These are phyloP conservation scores for Telfairia occidentalis DNA, from an alignment of 331 rosid genomes.

Conservation along the genomic window DNA sequence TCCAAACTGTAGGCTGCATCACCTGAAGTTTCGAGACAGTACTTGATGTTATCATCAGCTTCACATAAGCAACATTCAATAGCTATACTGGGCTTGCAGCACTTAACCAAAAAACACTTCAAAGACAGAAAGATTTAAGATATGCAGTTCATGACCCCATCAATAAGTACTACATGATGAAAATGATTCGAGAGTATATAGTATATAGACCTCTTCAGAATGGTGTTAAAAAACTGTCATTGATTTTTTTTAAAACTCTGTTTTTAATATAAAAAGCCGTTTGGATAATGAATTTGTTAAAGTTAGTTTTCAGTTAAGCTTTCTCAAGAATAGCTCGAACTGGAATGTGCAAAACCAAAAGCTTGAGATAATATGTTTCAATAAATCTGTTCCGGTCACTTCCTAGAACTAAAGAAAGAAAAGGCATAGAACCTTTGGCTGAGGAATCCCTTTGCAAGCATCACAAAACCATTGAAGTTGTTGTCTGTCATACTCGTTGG, in stretches of 20 bases:
- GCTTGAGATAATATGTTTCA: background rate
- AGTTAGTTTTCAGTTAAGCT: background rate
- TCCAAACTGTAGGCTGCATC: conserved; percentile 42
- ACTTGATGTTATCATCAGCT: background rate
- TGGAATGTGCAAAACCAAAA: background rate
- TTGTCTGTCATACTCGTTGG: conserved; percentile 49
- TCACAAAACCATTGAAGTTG: conserved; percentile 76
- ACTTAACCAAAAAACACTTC: background rate
- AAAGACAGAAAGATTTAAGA: background rate
- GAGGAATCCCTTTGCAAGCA: conserved; percentile 98
- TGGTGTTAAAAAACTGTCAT: background rate
- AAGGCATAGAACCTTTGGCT: conserved; percentile 28
- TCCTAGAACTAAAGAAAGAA: background rate
- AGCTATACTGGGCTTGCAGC: background rate
- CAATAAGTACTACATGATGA: background rate
- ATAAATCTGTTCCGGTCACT: background rate
- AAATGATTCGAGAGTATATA: background rate
- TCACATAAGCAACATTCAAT: background rate
- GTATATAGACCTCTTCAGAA: background rate
- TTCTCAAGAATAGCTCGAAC: background rate
- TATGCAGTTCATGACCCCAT: background rate
- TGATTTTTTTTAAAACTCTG: background rate
- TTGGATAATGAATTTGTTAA: background rate
- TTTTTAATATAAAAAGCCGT: background rate
- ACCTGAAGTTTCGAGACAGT: conserved; percentile 32